These are phyloP conservation scores for Suillus weaverae DNA, from an alignment of 768 basidiomycete species.

Conservation along the genomic window DNA sequence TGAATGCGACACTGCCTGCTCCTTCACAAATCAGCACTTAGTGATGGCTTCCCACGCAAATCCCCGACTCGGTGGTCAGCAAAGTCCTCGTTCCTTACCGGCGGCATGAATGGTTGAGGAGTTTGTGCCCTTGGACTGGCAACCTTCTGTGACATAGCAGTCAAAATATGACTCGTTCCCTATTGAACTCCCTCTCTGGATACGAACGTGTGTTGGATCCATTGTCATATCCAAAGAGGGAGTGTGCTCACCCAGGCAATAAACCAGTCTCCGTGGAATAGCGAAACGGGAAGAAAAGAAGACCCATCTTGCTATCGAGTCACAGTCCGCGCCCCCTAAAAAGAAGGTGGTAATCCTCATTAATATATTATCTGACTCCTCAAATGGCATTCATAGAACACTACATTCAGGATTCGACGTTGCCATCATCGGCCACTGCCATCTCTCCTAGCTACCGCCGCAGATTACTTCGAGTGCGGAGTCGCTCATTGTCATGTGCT, in stretches of 20 bases:
- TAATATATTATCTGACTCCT: background rate
- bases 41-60: background rate
- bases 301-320: background rate
- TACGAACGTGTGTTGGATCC: background rate
- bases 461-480: background rate
- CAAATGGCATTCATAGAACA: background rate
- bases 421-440: background rate
- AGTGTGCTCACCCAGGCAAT: too few relatives aligned
- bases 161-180: background rate
- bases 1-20: background rate
- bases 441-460: background rate
- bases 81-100: background rate
- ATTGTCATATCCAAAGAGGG: background rate
- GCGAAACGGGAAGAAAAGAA: background rate
- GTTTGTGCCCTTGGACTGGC: background rate
- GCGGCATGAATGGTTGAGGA: background rate
- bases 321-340: background rate
- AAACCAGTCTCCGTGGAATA: background rate
- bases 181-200: background rate
- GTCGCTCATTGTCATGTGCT: background rate
- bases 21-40: background rate
- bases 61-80: background rate
- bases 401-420: background rate
- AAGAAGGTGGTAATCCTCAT: constrained; percentile 1
- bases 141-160: background rate